These are phyloP conservation scores for Xanthoceras sorbifolium DNA, from an alignment of 345 rosid genomes.

Conservation along the genomic window DNA sequence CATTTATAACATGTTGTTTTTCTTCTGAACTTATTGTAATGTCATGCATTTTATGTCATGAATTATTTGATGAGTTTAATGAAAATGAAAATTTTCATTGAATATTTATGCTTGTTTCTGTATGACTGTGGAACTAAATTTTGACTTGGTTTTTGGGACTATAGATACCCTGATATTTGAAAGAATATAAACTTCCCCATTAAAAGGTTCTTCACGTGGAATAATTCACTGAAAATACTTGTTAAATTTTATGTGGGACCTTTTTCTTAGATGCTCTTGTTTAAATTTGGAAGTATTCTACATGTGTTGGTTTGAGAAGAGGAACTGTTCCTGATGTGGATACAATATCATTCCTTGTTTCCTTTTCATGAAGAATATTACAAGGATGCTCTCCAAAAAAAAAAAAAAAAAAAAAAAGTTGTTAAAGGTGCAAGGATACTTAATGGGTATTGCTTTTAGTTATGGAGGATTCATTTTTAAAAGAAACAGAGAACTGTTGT, in stretches of 20 bases:
- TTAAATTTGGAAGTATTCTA: constrained; percentile 31
- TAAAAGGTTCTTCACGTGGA: constrained; percentile 28
- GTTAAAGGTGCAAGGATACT: constrained; percentile 6
- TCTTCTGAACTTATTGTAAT: background rate
- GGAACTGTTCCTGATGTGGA: constrained; percentile 35
- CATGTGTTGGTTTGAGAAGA: constrained; percentile 26
- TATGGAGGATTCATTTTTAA: background rate
- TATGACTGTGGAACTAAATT: constrained; percentile 7
- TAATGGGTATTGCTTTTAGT: constrained; percentile 11
- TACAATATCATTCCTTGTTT: constrained; percentile 2
- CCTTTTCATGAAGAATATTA: constrained; percentile 24
- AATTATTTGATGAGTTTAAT: background rate
- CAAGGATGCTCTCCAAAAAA: constrained; percentile 7
- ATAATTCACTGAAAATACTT: constrained; percentile 15
- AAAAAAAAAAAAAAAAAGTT: constrained; percentile 14
- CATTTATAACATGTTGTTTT: background rate
- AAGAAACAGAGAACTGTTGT: background rate
- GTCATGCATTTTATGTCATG: background rate
- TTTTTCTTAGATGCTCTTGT: constrained; percentile 28
- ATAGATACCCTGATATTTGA: constrained; percentile 11
- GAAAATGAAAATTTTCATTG: constrained; percentile 5
- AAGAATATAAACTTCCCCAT: constrained; percentile 16
- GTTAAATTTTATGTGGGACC: constrained; percentile 31
- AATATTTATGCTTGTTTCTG: background rate
- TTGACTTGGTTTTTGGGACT: constrained; percentile 18